Base-by-base conservation (phyloP, 2,329 filamentous ascomycete species). In the Eutypa lata region DNA sequence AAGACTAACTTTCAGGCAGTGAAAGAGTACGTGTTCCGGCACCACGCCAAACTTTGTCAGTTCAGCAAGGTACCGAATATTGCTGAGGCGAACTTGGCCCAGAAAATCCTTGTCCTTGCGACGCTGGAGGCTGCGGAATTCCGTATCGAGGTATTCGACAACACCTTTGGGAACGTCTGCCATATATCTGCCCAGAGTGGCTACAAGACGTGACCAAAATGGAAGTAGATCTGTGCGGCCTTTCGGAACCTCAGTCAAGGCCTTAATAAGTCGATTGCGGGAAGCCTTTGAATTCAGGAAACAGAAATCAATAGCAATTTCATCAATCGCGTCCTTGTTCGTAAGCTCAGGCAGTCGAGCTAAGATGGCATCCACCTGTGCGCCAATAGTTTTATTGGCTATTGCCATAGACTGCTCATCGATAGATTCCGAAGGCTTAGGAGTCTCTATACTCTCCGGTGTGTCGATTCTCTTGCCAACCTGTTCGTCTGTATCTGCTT, bases 251-350 rank as follows among this genome's bases (percentile, higher is more conserved):
- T 99, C 94, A 46, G 95, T 93, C 45, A 99, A 77, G 28, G 91
- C 90, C 71, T 97, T 97, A 68, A 97, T 81, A 2, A 99, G 81
- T 47, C 94, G 84, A 69, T 99, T 99, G 31, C 95, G 86, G 0
- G 95, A 99, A 10, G 94, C 94, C 68, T 99, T 99, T 1, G 94
- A 99, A 69, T 99, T 99, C 54, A 99, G 78, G 65, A 97, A 99
- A 73, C 94, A 97, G 67, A 99, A 99, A 65, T 97, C 93, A 56
- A 97, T 88, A 7, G 95, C 94, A 46, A 90, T 86, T 68, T 97
- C 88, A 66, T 99, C 94, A 51, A 97, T 90, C 48, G 86, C 78
- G 48, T 99, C 95, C 67, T 97, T 97, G 65, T 83, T 93, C 37
- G 90, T 93, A 49, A 99, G 76, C 56, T 97, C 93, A 0, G 92